Evolutionary conservation across 2,329 filamentous ascomycete species (phyloP).

Genomic region (Pseudogymnoascus sp.): DNA sequence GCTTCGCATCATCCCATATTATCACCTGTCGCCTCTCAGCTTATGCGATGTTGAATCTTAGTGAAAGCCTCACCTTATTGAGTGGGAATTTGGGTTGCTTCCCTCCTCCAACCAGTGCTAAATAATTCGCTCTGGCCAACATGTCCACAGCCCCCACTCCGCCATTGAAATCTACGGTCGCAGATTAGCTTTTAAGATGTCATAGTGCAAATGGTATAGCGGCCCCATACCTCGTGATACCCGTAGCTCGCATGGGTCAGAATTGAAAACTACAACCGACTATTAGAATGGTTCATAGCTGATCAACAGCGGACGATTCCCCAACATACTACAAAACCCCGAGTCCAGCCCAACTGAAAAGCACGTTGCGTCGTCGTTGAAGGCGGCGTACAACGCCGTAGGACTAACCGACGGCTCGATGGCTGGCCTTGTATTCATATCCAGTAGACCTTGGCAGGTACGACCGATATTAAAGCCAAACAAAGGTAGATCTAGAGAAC

Average conservation of each 20-base stretch:
- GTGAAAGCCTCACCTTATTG: conserved; percentile 55
- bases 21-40: conserved; percentile 46
- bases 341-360: conserved; percentile 82
- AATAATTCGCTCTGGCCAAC: conserved; percentile 78
- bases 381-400: conserved; percentile 71
- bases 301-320: not conserved
- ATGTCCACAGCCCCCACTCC: conserved; percentile 78
- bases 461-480: not conserved
- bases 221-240: conserved; percentile 43
- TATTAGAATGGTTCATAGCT: conserved; percentile 22
- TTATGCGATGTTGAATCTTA: not conserved
- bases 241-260: conserved; percentile 63
- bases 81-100: conserved; percentile 76
- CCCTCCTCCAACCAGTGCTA: conserved; percentile 84
- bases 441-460: conserved; percentile 18
- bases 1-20: conserved; percentile 84
- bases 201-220: not conserved
- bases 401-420: conserved; percentile 71
- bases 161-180: conserved; percentile 59
- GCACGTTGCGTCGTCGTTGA: conserved; percentile 76
- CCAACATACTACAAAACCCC: conserved; percentile 67
- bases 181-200: not conserved
- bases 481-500: not conserved
- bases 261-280: conserved; percentile 53
- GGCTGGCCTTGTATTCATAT: conserved; percentile 82